phyloP scores from a whole-genome alignment of 2,329 filamentous ascomycete species.

The Elsinoe arachidis region DNA sequence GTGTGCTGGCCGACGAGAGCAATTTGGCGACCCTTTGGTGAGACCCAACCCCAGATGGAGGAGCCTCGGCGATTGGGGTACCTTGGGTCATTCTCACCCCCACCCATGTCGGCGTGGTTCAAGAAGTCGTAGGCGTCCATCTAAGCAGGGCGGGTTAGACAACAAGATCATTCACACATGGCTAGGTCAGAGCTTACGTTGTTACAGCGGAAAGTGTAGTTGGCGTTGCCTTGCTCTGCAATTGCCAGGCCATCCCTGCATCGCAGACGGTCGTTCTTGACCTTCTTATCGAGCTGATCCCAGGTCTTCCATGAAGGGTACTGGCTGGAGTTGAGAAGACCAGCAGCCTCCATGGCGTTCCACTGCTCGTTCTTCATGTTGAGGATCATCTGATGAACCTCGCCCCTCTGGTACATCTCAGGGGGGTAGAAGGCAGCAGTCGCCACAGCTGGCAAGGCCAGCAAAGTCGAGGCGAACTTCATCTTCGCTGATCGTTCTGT shows the following conservation, averaged over 20 bases:
- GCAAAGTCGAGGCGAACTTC: slow-evolving; percentile 13
- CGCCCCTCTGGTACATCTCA: slow-evolving; percentile 11
- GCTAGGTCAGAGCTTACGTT: slow-evolving; percentile 27
- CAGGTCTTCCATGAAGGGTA: slow-evolving; percentile 29
- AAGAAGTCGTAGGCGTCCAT: slow-evolving; percentile 50
- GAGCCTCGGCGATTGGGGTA: slow-evolving; percentile 31
- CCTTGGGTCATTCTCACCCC: slow-evolving; percentile 22
- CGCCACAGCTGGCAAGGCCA: slow-evolving; percentile 6
- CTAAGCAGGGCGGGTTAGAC: background rate
- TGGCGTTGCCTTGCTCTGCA: slow-evolving; percentile 38
- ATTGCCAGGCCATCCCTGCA: slow-evolving; percentile 39
- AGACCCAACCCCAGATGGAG: slow-evolving; percentile 50
- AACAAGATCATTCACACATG: background rate
- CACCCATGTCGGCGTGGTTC: slow-evolving; percentile 46
- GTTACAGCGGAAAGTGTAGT: slow-evolving; percentile 42
- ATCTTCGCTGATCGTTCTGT: slow-evolving; percentile 10
- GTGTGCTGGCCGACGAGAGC: slow-evolving; percentile 47
- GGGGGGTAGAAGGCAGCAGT: slow-evolving; percentile 1
- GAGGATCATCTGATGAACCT: slow-evolving; percentile 14
- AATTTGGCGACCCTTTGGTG: slow-evolving; percentile 48
- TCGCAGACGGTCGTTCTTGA: slow-evolving; percentile 17
- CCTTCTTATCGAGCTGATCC: slow-evolving; percentile 24
- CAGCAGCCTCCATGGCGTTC: slow-evolving; percentile 21
- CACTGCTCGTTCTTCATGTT: slow-evolving; percentile 22
- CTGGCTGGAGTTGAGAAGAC: slow-evolving; percentile 20